Evolutionary conservation across 2,329 filamentous ascomycete genomes (phyloP).

Genomic region (Sporothrix variecibatus): DNA sequence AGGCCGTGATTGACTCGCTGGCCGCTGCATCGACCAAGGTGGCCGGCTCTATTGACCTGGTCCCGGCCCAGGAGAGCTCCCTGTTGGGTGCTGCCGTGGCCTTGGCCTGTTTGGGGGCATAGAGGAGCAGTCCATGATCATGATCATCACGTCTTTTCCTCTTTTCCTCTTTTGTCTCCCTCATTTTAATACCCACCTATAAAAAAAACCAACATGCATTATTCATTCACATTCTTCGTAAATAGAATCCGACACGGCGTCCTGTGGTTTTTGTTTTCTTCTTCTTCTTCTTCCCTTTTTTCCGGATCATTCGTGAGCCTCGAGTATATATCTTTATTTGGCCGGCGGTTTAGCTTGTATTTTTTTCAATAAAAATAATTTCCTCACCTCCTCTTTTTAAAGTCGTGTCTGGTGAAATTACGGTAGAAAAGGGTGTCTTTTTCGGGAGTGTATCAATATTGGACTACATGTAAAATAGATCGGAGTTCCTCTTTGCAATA

Average conservation of each 20-base stretch:
- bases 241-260: neutral
- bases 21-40: neutral
- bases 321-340: neutral
- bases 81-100: conserved; percentile 75
- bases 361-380: too few species aligned
- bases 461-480: too few species aligned
- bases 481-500: too few species aligned
- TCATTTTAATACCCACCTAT: neutral
- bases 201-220: neutral
- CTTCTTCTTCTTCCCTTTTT: too few species aligned
- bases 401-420: neutral
- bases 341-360: neutral
- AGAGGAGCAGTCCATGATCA: neutral
- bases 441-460: too few species aligned
- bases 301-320: neutral
- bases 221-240: neutral
- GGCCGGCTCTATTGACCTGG: conserved; percentile 58
- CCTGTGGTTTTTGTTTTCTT: neutral
- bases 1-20: conserved; percentile 64
- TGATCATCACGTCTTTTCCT: neutral
- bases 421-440: too few species aligned
- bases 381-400: neutral
- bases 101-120: conserved; percentile 48
- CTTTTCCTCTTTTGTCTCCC: neutral
- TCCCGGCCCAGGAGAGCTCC: conserved; percentile 72